A percentile compares a stretch with the other conserved stretches of the same genome.
Conservation (phyloP, 2,329 filamentous ascomycete genomes). For the Didymella segeticola region DNA sequence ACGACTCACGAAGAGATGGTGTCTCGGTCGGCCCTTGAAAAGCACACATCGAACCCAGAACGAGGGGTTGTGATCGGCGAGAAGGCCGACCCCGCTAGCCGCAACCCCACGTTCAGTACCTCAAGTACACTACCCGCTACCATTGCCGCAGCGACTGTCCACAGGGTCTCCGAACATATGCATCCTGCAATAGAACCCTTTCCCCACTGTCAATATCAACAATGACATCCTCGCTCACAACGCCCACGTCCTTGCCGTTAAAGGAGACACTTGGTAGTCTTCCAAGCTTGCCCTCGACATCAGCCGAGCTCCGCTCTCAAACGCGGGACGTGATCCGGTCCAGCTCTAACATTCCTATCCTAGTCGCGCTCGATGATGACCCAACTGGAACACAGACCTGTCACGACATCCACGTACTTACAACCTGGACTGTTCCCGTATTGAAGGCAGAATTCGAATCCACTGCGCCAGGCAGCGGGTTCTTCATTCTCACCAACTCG, state of each 20-base stretch:
- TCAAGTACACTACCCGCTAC: not conserved
- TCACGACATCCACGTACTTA: slow-evolving; percentile 63
- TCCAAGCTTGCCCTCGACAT: slow-evolving; percentile 22
- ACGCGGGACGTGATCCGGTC: slow-evolving; percentile 27
- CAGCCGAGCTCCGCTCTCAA: slow-evolving; percentile 26
- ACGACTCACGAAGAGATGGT: not conserved
- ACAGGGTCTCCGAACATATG: not conserved
- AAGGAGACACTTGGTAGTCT: slow-evolving; percentile 26
- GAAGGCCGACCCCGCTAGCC: slow-evolving; percentile 15
- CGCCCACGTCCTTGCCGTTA: not conserved
- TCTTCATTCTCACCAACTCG: slow-evolving; percentile 68
- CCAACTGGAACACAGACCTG: slow-evolving; percentile 69
- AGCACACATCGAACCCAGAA: not conserved
- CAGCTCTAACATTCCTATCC: slow-evolving; percentile 30
- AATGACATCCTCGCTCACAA: not conserved
- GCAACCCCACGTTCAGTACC: slow-evolving; percentile 10
- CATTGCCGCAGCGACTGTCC: not conserved
- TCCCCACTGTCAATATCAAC: not conserved
- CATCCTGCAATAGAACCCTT: not conserved
- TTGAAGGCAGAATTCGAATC: slow-evolving; percentile 54
- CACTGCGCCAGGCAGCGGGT: slow-evolving; percentile 52
- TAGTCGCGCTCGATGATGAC: slow-evolving; percentile 60
- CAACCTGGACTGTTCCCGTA: slow-evolving; percentile 58
- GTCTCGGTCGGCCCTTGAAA: not conserved
- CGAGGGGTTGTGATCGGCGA: slow-evolving; percentile 13